phyloP scores from a whole-genome alignment of 2,329 filamentous ascomycete species.

The Penicillium rolfsii region DNA sequence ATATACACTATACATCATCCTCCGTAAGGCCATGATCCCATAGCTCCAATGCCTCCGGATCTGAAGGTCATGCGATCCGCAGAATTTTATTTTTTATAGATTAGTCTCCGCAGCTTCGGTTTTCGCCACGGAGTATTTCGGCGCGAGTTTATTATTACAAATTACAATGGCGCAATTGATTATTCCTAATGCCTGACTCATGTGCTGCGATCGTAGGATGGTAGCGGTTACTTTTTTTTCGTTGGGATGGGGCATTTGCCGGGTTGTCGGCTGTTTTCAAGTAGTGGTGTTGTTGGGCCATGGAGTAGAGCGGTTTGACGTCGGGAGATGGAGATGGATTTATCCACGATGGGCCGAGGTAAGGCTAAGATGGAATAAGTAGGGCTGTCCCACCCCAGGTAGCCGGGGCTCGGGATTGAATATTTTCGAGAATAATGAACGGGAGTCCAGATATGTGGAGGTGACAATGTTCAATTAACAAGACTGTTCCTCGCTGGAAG shows the following conservation, averaged over 20 bases:
- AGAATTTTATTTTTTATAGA: background rate
- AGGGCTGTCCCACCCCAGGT: background rate
- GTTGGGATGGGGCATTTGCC: background rate
- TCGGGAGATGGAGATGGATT: constrained; percentile 2
- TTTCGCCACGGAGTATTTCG: constrained; percentile 7
- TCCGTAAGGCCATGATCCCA: background rate
- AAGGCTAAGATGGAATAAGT: background rate
- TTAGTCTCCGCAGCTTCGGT: background rate
- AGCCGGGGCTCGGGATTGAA: background rate
- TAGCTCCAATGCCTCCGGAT: background rate
- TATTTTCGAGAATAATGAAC: too few species aligned
- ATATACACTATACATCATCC: background rate
- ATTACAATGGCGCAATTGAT: too few species aligned
- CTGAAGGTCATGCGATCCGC: constrained; percentile 16
- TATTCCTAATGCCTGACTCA: constrained; percentile 5
- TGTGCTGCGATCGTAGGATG: background rate
- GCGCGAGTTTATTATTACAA: background rate
- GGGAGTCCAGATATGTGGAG: too few species aligned
- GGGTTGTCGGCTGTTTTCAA: background rate
- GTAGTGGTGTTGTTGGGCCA: background rate
- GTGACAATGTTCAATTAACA: background rate
- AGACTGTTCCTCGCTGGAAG: background rate
- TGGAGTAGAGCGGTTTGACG: background rate
- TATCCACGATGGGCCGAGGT: background rate
- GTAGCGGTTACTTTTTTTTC: background rate